Base-by-base conservation (phyloP, 768 basidiomycete species). In the Russula sp. region DNA sequence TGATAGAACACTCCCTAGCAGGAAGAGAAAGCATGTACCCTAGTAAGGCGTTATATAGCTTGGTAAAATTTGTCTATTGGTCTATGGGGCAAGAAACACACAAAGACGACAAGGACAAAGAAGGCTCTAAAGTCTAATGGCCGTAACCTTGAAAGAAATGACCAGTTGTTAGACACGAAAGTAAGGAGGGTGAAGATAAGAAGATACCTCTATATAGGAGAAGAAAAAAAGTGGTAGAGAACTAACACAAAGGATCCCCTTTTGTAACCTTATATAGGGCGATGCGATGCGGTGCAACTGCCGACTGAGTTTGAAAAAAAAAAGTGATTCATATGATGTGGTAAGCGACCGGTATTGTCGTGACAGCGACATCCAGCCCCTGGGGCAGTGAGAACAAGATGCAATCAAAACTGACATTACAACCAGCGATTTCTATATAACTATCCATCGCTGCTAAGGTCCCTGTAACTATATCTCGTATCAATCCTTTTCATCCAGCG, bases 111-210 rank as follows among this genome's bases (percentile, higher is more conserved):
- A 83, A 81, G 78, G 79, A 82, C 81, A 83, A 78, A 77, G 78
- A 76, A 83, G 77, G 81, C 79, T 88, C 84, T 88, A 89, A 75
- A 63, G 20, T 80, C 77, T 81, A 79, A 68, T 75, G 78, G 77
- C 67, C 71, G 67, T 69, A 70, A 76, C 79, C 79, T 78, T 50
- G 1, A 35, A 18, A 49, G 6, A 5, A 57, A 27, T 13, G 5
- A 13, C 42, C n/a, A 61, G 13, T 48, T n/a, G 48, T 16, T 34
- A 51, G 58, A 42, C 40, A 59, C 13, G 61, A 48, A 53, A 56
- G 53, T 20, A 27, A 34, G 14, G 59, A 49, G 50, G 22, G 53
- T 22, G 42, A 42, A 66, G 73, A 8, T 52, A 75, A 73, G 10
- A 74, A 72, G 61, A 72, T 77, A 80, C 66, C 65, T 64, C 70